Conservation (phyloP, 2,329 filamentous ascomycete species). For the Beauveria brongniartii region DNA sequence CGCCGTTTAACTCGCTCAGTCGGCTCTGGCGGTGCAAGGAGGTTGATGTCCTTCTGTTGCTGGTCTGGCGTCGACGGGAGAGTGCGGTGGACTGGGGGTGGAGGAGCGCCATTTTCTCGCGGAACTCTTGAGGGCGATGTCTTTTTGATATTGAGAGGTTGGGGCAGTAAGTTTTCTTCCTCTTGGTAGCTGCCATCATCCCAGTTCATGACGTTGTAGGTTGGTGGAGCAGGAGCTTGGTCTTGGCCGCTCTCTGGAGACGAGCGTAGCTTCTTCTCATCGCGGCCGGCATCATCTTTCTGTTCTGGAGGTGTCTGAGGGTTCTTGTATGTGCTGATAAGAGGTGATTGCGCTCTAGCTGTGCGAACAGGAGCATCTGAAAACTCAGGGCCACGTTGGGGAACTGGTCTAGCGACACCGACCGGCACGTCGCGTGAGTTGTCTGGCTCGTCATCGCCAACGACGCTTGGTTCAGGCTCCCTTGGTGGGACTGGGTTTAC, state of each 20-base stretch:
- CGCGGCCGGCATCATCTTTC: conserved; percentile 14
- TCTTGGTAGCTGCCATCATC: conserved; percentile 22
- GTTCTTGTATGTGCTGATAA: conserved; percentile 19
- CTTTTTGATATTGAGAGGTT: conserved; percentile 26
- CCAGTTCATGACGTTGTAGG: conserved; percentile 19
- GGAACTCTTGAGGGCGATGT: conserved; percentile 25
- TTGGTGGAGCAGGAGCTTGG: conserved; percentile 30
- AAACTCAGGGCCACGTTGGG: not conserved
- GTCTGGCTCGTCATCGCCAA: conserved; percentile 18
- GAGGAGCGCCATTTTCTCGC: conserved; percentile 48
- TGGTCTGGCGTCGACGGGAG: conserved; percentile 25
- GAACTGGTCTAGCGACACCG: not conserved
- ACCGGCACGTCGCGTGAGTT: not conserved
- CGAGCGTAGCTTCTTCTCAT: not conserved
- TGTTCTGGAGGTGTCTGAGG: conserved; percentile 26
- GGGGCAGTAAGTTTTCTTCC: conserved; percentile 30
- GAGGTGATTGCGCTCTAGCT: conserved; percentile 11
- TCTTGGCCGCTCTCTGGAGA: conserved; percentile 19
- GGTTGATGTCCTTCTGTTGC: conserved; percentile 22
- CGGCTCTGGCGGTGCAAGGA: conserved; percentile 18
- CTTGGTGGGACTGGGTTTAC: conserved; percentile 40
- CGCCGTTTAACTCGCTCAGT: conserved; percentile 52
- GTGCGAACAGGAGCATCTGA: conserved; percentile 2
- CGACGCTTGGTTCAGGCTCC: conserved; percentile 26
- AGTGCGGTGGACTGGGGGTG: conserved; percentile 45